phyloP scores from a whole-genome alignment of 2,329 filamentous ascomycete genomes.

The Tricladium varicosporioides region DNA sequence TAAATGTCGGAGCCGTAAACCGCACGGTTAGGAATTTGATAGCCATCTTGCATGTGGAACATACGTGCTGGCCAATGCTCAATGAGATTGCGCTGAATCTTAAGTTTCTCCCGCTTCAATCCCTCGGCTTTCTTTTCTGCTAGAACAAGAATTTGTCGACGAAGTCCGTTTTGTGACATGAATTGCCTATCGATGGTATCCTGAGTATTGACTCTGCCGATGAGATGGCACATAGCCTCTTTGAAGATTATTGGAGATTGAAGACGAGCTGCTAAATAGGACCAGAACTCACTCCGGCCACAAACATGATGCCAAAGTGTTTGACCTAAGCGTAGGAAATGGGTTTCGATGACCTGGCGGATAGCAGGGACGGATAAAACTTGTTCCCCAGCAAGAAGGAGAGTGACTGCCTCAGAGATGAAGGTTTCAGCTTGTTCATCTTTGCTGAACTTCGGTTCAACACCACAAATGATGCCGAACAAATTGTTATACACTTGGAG shows the following conservation, averaged over 20 bases:
- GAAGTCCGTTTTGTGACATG: conserved; percentile 5
- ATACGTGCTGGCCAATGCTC: conserved; percentile 25
- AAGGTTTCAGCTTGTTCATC: conserved; percentile 8
- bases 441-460: conserved; percentile 15
- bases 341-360: conserved; percentile 22
- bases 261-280: conserved; percentile 24
- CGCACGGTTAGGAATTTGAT: conserved; percentile 23
- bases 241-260: conserved; percentile 30
- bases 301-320: conserved; percentile 27
- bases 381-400: conserved; percentile 26
- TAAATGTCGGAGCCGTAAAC: conserved; percentile 32
- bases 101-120: conserved; percentile 24
- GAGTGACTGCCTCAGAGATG: conserved; percentile 19
- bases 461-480: conserved; percentile 19
- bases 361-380: conserved; percentile 20
- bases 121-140: conserved; percentile 22
- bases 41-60: conserved; percentile 14
- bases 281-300: conserved; percentile 23
- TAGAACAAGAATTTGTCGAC: conserved; percentile 13
- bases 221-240: conserved; percentile 30
- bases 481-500: background rate
- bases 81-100: conserved; percentile 22
- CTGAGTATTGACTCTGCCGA: conserved; percentile 22
- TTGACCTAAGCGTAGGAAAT: conserved; percentile 26
- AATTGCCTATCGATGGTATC: conserved; percentile 17